Conservation (phyloP, 768 basidiomycete species). For the Serendipita indica region DNA sequence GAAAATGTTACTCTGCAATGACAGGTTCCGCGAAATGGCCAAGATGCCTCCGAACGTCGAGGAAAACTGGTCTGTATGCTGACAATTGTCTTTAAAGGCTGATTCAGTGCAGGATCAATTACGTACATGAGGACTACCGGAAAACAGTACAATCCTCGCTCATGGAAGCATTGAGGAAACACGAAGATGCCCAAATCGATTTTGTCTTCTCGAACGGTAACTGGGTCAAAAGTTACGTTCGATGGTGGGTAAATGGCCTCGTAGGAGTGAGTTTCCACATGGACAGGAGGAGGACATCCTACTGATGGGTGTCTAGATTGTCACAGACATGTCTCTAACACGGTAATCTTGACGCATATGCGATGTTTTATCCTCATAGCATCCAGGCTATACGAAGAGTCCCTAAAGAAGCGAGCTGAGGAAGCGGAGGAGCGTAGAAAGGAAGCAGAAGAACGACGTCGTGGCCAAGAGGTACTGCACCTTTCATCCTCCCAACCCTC, state of each 20-base stretch:
- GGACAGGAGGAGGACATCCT: background rate
- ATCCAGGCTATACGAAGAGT: background rate
- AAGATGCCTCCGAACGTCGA: background rate
- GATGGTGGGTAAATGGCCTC: slow-evolving; percentile 1
- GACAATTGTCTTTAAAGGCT: background rate
- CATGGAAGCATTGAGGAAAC: background rate
- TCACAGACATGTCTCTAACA: background rate
- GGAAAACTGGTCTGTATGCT: background rate
- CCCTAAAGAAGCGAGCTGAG: slow-evolving; percentile 14
- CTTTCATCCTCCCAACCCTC: background rate
- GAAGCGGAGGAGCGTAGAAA: slow-evolving; percentile 19
- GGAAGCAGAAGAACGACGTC: slow-evolving; percentile 20
- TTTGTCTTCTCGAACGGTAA: slow-evolving; percentile 4
- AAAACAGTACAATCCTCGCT: background rate
- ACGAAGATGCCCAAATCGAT: background rate
- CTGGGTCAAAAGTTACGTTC: background rate
- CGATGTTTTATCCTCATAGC: background rate
- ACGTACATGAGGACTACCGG: slow-evolving; percentile 2
- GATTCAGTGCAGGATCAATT: background rate
- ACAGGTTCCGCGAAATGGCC: slow-evolving; percentile 9
- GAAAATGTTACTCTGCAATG: background rate
- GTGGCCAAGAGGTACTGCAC: slow-evolving; percentile 20
- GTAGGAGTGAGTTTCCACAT: background rate
- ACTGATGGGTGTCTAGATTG: background rate
- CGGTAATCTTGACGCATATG: background rate